A percentile compares a stretch with the other conserved stretches of the same genome.
These are phyloP conservation scores for Orbilia blumenaviensis DNA, from an alignment of 2,329 filamentous ascomycete species.

Conservation along the genomic window DNA sequence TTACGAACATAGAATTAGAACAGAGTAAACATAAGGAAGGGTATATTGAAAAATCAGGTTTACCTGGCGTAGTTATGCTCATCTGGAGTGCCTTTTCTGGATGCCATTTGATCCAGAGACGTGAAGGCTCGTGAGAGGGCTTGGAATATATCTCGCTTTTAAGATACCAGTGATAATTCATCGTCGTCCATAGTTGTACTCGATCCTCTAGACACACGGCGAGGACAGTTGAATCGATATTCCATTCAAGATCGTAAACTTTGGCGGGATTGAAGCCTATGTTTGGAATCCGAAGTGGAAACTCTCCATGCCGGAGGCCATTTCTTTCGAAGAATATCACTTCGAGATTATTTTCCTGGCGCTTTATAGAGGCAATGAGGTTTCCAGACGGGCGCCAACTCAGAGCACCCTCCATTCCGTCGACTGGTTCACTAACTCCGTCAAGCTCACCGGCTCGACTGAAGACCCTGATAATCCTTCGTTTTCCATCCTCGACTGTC, in stretches of 20 bases:
- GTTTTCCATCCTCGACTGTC: conserved; percentile 72
- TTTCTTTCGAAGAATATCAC: conserved; percentile 97
- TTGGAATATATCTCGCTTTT: conserved; percentile 78
- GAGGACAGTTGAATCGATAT: conserved; percentile 87
- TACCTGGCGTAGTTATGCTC: conserved; percentile 67
- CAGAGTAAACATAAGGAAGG: conserved; percentile 55
- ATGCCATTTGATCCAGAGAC: conserved; percentile 71
- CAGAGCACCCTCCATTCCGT: conserved; percentile 83
- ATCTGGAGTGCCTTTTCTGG: conserved; percentile 81
- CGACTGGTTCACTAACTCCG: conserved; percentile 92
- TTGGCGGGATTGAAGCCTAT: conserved; percentile 69
- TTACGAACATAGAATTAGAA: conserved; percentile 19
- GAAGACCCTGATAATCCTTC: conserved; percentile 87
- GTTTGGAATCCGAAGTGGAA: conserved; percentile 75
- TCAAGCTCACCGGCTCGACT: conserved; percentile 89
- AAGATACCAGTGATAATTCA: conserved; percentile 97
- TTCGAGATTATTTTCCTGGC: conserved; percentile 73
- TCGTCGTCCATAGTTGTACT: conserved; percentile 94
- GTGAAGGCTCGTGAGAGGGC: not conserved
- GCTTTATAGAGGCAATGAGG: conserved; percentile 84
- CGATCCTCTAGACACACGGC: conserved; percentile 78
- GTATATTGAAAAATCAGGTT: conserved; percentile 54
- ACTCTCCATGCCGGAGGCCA: conserved; percentile 94
- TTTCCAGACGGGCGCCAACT: conserved; percentile 95
- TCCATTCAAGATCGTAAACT: conserved; percentile 80